phyloP scores from a whole-genome alignment of 805 yeast species.

The Candida rishiriensis region DNA sequence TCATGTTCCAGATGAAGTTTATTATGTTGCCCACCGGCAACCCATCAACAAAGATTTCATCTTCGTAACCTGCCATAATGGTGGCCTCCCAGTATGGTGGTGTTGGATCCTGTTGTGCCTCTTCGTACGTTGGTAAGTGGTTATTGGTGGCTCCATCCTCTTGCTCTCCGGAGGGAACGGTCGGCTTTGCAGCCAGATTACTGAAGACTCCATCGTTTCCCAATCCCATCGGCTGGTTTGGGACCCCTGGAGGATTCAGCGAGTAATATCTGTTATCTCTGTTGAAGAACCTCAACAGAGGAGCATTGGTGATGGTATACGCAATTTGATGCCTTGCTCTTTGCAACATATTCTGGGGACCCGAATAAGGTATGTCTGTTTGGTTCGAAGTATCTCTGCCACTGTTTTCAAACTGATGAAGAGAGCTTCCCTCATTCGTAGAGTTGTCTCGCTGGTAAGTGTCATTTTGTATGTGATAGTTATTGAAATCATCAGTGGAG shows the following conservation, averaged over 20 bases:
- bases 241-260: conserved; percentile 17
- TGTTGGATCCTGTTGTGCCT: conserved; percentile 88
- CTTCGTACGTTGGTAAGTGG: conserved; percentile 85
- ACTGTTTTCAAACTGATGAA: too few relatives aligned
- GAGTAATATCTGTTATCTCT: conserved; percentile 21
- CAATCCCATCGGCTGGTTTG: conserved; percentile 28
- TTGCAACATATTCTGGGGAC: neutral
- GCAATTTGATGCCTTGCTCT: conserved; percentile 7
- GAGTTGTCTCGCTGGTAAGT: too few relatives aligned
- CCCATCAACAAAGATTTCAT: conserved; percentile 92
- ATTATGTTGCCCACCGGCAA: conserved; percentile 92
- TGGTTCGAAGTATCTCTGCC: too few relatives aligned
- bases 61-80: conserved; percentile 73
- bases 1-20: conserved; percentile 82
- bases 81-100: conserved; percentile 98
- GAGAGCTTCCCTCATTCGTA: too few relatives aligned
- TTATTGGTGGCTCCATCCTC: conserved; percentile 38
- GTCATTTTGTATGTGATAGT: too few relatives aligned
- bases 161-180: conserved; percentile 34
- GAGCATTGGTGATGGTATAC: conserved; percentile 24
- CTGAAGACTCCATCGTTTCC: conserved; percentile 86
- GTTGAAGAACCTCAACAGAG: conserved; percentile 25
- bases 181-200: conserved; percentile 84
- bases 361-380: too few relatives aligned
- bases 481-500: too few relatives aligned